phyloP scores from a whole-genome alignment of 2,329 filamentous ascomycete species.

The Penicillium digitatum region DNA sequence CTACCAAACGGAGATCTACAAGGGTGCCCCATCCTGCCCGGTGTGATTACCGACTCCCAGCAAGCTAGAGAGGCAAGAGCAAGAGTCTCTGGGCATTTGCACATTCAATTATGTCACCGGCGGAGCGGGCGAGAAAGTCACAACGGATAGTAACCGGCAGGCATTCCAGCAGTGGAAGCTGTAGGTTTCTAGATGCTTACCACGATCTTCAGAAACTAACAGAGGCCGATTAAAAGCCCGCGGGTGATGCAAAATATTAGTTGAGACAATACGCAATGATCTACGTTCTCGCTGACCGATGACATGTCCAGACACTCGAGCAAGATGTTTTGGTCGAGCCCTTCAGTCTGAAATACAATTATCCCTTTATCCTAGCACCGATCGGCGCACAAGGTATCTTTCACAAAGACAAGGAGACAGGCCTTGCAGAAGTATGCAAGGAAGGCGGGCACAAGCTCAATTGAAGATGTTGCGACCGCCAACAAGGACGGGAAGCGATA shows the following conservation, averaged over 20 bases:
- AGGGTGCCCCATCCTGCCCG: slow-evolving; percentile 51
- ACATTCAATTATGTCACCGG: slow-evolving; percentile 60
- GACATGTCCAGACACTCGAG: slow-evolving; percentile 24
- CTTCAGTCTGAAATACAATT: slow-evolving; percentile 49
- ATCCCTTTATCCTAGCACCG: slow-evolving; percentile 61
- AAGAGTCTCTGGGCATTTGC: slow-evolving; percentile 45
- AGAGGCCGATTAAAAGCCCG: slow-evolving; percentile 45
- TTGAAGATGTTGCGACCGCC: slow-evolving; percentile 63
- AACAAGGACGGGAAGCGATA: slow-evolving; percentile 58
- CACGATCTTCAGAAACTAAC: background rate
- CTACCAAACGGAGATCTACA: slow-evolving; percentile 51
- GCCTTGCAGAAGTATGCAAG: slow-evolving; percentile 59
- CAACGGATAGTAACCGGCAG: slow-evolving; percentile 57
- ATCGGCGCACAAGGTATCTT: slow-evolving; percentile 67
- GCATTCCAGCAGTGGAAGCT: slow-evolving; percentile 54
- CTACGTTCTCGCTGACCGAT: background rate
- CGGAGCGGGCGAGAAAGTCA: slow-evolving; percentile 60
- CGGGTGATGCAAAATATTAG: slow-evolving; percentile 45
- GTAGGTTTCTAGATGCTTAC: slow-evolving; percentile 21
- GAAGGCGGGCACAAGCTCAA: slow-evolving; percentile 58
- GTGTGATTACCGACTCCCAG: slow-evolving; percentile 59
- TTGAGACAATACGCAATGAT: background rate
- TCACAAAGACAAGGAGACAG: slow-evolving; percentile 62
- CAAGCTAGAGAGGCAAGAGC: slow-evolving; percentile 54
- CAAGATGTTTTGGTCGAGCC: slow-evolving; percentile 52